These are phyloP conservation scores for Vanrija sp. DNA, from an alignment of 1,284 basidiomycete species.

Conservation along the genomic window DNA sequence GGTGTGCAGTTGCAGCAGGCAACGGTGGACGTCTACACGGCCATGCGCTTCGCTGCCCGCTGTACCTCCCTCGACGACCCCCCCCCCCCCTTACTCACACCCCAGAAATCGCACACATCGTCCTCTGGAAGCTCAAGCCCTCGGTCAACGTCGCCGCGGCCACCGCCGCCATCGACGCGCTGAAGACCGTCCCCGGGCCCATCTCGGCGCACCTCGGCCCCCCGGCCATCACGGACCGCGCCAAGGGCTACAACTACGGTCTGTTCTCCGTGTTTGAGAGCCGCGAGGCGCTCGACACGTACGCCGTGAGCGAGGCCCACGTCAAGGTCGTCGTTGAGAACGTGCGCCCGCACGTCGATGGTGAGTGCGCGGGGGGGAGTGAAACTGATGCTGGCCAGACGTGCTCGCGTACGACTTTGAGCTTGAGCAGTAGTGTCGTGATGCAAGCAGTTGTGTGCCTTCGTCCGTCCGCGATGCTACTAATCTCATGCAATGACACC, in stretches of 20 bases:
- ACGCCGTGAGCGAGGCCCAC: slow-evolving; percentile 45
- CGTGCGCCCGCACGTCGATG: slow-evolving; percentile 39
- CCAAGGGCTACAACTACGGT: slow-evolving; percentile 47
- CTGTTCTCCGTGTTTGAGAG: slow-evolving; percentile 46
- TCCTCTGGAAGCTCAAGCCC: slow-evolving; percentile 44
- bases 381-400: slow-evolving; percentile 20
- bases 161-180: slow-evolving; percentile 29
- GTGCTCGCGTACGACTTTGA: slow-evolving; percentile 50
- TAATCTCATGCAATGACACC: too few relatives aligned
- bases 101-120: slow-evolving; percentile 43
- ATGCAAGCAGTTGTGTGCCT: too few relatives aligned
- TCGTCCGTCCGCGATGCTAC: too few relatives aligned
- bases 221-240: slow-evolving; percentile 40
- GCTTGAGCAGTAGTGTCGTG: slow-evolving; percentile 30
- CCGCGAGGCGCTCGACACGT: slow-evolving; percentile 38
- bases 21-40: too few relatives aligned
- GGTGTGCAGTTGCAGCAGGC: too few relatives aligned
- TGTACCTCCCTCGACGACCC: too few relatives aligned
- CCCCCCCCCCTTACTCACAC: neutral
- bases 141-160: slow-evolving; percentile 26
- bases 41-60: too few relatives aligned
- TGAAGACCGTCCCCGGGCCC: slow-evolving; percentile 41
- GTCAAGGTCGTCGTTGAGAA: slow-evolving; percentile 39
- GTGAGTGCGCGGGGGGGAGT: slow-evolving; percentile 27
- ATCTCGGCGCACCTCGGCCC: slow-evolving; percentile 34